A percentile compares a stretch with the other conserved stretches of the same genome.
phyloP scores from a whole-genome alignment of 1,139 yeast species.

The Nakaseomyces kungkrabaensis region DNA sequence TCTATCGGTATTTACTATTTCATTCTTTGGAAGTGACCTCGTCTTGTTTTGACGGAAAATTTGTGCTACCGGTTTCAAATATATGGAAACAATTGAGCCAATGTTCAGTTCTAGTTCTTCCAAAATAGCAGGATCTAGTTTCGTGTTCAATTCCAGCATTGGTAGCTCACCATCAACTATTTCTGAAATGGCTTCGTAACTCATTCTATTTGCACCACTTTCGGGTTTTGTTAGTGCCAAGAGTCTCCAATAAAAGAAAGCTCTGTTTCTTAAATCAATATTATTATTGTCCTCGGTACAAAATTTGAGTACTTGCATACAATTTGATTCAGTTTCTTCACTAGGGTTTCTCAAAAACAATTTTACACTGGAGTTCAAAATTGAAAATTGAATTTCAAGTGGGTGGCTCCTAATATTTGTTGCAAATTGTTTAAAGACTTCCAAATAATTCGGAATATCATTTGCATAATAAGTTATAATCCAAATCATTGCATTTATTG shows the following conservation, averaged over 20 bases:
- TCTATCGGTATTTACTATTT: slow-evolving; percentile 40
- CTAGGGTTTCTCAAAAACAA: slow-evolving; percentile 50
- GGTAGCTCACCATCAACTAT: slow-evolving; percentile 57
- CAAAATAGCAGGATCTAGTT: slow-evolving; percentile 56
- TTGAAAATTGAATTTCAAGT: slow-evolving; percentile 63
- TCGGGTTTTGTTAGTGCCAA: slow-evolving; percentile 38
- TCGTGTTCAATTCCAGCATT: slow-evolving; percentile 58
- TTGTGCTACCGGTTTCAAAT: slow-evolving; percentile 69
- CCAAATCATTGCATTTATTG: slow-evolving; percentile 77
- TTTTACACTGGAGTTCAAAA: slow-evolving; percentile 68
- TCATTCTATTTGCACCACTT: slow-evolving; percentile 6
- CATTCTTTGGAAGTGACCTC: slow-evolving; percentile 46
- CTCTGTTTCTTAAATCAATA: slow-evolving; percentile 83
- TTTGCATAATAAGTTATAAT: slow-evolving; percentile 66
- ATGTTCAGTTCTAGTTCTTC: slow-evolving; percentile 78
- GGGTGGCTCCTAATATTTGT: slow-evolving; percentile 35
- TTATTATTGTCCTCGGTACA: slow-evolving; percentile 68
- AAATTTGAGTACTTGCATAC: slow-evolving; percentile 51
- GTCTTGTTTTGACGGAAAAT: slow-evolving; percentile 63
- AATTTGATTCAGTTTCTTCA: slow-evolving; percentile 42
- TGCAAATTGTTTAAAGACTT: slow-evolving; percentile 17
- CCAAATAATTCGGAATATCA: slow-evolving; percentile 17
- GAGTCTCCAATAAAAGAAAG: slow-evolving; percentile 77
- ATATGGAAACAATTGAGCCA: slow-evolving; percentile 76
- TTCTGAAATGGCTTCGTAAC: slow-evolving; percentile 31